phyloP scores from a whole-genome alignment of 2,329 filamentous ascomycete genomes.

The Ophiocordyceps camponoti-floridani region DNA sequence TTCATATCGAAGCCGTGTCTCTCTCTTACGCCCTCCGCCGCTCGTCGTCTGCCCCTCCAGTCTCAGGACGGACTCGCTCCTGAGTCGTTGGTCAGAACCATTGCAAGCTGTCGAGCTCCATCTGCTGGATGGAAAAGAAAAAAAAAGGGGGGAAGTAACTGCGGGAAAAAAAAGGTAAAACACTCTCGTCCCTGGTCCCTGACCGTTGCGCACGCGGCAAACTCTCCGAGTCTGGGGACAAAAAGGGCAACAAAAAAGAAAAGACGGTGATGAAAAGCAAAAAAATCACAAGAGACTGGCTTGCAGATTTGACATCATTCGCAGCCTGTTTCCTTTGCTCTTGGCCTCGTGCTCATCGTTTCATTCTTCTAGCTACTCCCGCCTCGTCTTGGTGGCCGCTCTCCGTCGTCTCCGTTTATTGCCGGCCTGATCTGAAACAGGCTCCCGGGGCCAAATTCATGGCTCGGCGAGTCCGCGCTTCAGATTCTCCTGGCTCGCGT shows the following conservation, averaged over 20 bases:
- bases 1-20: no score
- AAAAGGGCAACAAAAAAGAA: not conserved
- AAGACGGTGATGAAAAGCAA: not conserved
- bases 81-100: no score
- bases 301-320: not conserved
- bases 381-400: slow-evolving; percentile 4
- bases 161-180: not conserved
- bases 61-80: no score
- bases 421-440: slow-evolving; percentile 10
- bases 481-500: not conserved
- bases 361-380: slow-evolving; percentile 2
- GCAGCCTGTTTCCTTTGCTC: not conserved
- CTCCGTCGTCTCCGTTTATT: slow-evolving; percentile 1
- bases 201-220: not conserved
- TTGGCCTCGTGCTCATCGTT: not conserved
- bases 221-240: not conserved
- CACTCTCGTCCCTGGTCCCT: not conserved
- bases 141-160: no score
- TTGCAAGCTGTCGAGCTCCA: not conserved
- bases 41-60: no score
- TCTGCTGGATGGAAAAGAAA: not conserved
- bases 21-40: no score
- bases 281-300: not conserved
- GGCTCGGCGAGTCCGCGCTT: not conserved
- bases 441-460: slow-evolving; percentile 4